A percentile compares a stretch with the other conserved stretches of the same genome.
Conservation (phyloP, 805 yeast species). For the Candida coquimbonensis region DNA sequence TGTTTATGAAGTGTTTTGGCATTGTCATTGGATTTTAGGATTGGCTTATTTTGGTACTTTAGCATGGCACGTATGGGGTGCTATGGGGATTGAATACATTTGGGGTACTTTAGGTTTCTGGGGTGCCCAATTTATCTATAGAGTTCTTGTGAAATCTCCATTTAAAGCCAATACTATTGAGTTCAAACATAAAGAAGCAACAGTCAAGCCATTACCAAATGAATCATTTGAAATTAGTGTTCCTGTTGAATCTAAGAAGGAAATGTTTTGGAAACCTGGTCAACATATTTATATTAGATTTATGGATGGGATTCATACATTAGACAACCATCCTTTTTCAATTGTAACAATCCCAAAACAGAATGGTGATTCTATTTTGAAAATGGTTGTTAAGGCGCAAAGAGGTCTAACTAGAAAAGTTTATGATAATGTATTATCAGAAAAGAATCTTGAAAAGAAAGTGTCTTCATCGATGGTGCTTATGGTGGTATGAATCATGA, state of each 20-base stretch:
- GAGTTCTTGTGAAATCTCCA: conserved; percentile 38
- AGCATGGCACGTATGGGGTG: conserved; percentile 34
- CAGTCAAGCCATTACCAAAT: conserved; percentile 18
- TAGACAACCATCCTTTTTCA: conserved; percentile 55
- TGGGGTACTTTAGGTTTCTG: conserved; percentile 47
- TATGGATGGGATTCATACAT: conserved; percentile 31
- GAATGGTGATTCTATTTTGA: conserved; percentile 20
- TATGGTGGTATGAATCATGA: conserved; percentile 49
- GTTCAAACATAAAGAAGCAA: conserved; percentile 33
- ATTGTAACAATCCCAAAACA: conserved; percentile 29
- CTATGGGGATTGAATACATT: conserved; percentile 35
- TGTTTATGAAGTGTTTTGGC: conserved; percentile 42
- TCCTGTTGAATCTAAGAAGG: conserved; percentile 19
- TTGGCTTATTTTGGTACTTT: conserved; percentile 41
- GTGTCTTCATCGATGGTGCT: conserved; percentile 44
- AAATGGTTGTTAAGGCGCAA: conserved; percentile 38
- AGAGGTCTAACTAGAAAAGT: conserved; percentile 39
- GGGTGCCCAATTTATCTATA: conserved; percentile 41
- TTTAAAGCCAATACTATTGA: conserved; percentile 36
- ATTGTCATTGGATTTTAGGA: conserved; percentile 48
- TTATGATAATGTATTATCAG: conserved; percentile 10
- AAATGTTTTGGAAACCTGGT: conserved; percentile 45
- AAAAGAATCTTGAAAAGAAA: conserved; percentile 21
- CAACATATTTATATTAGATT: conserved; percentile 49
- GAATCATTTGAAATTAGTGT: conserved; percentile 32